These are phyloP conservation scores for Gossypium armourianum DNA, from an alignment of 441 rosid genomes.

Conservation along the genomic window DNA sequence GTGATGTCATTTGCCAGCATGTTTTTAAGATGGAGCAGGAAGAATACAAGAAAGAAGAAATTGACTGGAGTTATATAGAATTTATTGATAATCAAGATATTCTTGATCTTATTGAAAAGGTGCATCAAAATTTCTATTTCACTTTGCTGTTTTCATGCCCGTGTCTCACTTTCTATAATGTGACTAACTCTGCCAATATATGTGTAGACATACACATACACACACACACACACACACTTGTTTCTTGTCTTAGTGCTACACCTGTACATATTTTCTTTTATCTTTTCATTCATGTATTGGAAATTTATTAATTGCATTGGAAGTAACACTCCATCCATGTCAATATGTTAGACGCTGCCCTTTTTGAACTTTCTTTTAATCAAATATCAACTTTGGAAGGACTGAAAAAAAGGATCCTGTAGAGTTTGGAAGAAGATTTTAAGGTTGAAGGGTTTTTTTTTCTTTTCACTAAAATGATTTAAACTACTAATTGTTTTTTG, in stretches of 20 bases:
- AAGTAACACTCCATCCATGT: not conserved
- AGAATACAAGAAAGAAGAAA: conserved; percentile 62
- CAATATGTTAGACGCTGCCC: not conserved
- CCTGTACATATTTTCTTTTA: not conserved
- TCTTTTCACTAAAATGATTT: not conserved
- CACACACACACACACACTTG: no score
- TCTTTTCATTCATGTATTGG: not conserved
- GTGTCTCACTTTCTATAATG: not conserved
- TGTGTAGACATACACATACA: not conserved
- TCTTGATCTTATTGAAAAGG: conserved; percentile 64
- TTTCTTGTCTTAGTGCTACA: no score
- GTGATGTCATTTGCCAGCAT: conserved; percentile 36
- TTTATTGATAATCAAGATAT: conserved; percentile 64
- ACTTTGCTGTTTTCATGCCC: conserved; percentile 7
- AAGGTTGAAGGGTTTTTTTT: not conserved
- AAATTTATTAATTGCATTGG: not conserved
- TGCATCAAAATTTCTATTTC: conserved; percentile 13
- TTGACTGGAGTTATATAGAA: conserved; percentile 74
- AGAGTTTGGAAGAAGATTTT: conserved; percentile 2
- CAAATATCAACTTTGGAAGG: not conserved
- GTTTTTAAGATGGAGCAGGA: conserved; percentile 82
- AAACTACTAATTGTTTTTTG: not conserved
- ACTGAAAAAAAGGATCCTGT: not conserved
- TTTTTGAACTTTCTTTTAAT: not conserved
- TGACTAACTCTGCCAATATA: not conserved